Percentiles rank a stretch among this genome's conserved stretches.
Evolutionary conservation across 768 basidiomycete genomes (phyloP).

Genomic region (Mycena filopes): DNA sequence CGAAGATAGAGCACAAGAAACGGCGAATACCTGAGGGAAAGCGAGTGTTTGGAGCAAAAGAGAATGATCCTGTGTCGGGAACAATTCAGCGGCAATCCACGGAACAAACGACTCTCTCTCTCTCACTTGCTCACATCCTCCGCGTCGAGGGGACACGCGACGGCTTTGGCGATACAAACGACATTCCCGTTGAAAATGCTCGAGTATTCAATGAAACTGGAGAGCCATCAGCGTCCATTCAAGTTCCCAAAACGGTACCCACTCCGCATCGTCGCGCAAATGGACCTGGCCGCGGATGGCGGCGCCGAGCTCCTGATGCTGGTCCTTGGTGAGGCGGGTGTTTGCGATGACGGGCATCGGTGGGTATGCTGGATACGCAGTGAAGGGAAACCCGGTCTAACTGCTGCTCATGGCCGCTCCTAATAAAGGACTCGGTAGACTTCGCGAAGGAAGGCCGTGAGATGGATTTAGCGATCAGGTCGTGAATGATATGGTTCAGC

Average conservation of each 20-base stretch:
- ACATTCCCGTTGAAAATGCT: slow-evolving; percentile 86
- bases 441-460: slow-evolving; percentile 16
- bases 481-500: slow-evolving; percentile 7
- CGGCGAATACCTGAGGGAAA: slow-evolving; percentile 57
- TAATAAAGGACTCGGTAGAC: slow-evolving; percentile 14
- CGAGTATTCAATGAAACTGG: slow-evolving; percentile 59
- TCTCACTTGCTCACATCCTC: slow-evolving; percentile 84
- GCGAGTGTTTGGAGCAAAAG: slow-evolving; percentile 76
- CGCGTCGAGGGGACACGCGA: slow-evolving; percentile 81
- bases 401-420: slow-evolving; percentile 11
- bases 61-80: slow-evolving; percentile 61
- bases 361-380: background rate
- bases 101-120: background rate
- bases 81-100: background rate
- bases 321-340: slow-evolving; percentile 41
- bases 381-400: slow-evolving; percentile 6
- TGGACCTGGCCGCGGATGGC: slow-evolving; percentile 60
- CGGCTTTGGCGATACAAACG: slow-evolving; percentile 64
- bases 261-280: slow-evolving; percentile 56
- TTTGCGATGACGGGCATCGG: slow-evolving; percentile 23
- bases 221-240: background rate
- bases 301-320: slow-evolving; percentile 57
- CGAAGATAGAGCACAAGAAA: background rate
- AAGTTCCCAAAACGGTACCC: slow-evolving; percentile 14
- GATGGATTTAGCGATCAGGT: slow-evolving; percentile 1